Base-by-base conservation (phyloP, 768 basidiomycete species). In the Termitomyces titanicus region DNA sequence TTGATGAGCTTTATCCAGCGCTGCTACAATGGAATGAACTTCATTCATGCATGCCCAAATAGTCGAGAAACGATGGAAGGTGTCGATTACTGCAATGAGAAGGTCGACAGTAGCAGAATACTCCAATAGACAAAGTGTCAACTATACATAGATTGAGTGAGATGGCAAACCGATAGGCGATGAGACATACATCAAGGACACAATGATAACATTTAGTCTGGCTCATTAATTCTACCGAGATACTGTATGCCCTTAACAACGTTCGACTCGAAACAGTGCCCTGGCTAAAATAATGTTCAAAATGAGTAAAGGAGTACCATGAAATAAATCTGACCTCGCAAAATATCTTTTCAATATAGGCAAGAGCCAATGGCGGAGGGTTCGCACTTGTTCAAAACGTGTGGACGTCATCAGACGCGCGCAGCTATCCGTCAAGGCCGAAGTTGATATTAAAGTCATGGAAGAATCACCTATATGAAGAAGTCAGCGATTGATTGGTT, bases 1-100 rank as follows among this genome's bases (percentile, higher is more conserved):
- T 49, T 84, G 77, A 63, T 90, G 83, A 3, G 85, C 80, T 27
- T 75, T 68, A 61, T 84, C 82, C 22, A 93, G 77, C 0, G 86
- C 79, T 7, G 72, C 69, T 2, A 84, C 76, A 50, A 92, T 84
- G 0, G 63, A 57, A 80, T 79, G 11, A 71, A 56, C n/a, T 44
- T 46, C 78, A 62, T 88, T 78, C 85, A 92, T 89, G 56, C 86
- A 89, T 12, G 81, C 80, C 90, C 89, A 93, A 46, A 92, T 84
- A 20, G 81, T 79, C 11, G 81, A 78, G 61, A 86, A 86, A 7
- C 86, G 82, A 56, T 83, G 79, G n/a, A 93, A 74, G 5, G 83
- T 84, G 58, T 88, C 84, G n/a, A 91, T 77, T 1, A 89, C 79
- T 0, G 81, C 79, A 3, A 76, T 74, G 25, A 91, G 73, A 7